phyloP scores from a whole-genome alignment of 345 rosid genomes.

The Cardamine occulta region DNA sequence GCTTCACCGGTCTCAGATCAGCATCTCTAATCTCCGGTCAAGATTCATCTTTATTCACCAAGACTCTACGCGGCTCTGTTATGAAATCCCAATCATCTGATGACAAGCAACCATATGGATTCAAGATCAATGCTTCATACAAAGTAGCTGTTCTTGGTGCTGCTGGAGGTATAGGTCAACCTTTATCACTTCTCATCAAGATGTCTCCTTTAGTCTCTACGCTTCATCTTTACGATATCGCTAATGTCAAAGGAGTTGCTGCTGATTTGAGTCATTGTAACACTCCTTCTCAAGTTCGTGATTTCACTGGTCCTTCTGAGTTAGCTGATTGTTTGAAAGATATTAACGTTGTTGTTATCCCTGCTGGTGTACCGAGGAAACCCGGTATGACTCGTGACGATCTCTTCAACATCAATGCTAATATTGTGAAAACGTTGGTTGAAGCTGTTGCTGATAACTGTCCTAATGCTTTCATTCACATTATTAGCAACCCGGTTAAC shows the following conservation, averaged over 20 bases:
- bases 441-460: conserved; percentile 91
- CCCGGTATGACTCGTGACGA: conserved; percentile 99
- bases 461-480: conserved; percentile 87
- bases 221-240: conserved; percentile 85
- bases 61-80: conserved; percentile 53
- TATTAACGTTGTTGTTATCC: conserved; percentile 82
- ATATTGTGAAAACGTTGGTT: conserved; percentile 73
- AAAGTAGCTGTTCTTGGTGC: conserved; percentile 93
- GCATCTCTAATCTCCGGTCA: conserved; percentile 53
- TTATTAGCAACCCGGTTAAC: conserved; percentile 95
- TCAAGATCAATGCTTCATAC: conserved; percentile 74
- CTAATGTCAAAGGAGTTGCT: conserved; percentile 93
- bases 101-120: conserved; percentile 45
- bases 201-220: conserved; percentile 90
- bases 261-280: conserved; percentile 97
- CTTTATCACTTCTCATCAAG: conserved; percentile 82
- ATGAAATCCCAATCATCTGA: conserved; percentile 46
- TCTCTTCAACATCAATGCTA: conserved; percentile 91
- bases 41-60: conserved; percentile 58
- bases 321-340: conserved; percentile 73
- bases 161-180: conserved; percentile 92
- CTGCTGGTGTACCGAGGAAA: conserved; percentile 93
- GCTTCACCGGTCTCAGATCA: conserved; percentile 69
- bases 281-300: conserved; percentile 83
- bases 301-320: conserved; percentile 82